Conservation (phyloP, 2,329 filamentous ascomycete species). For the Diaporthe amygdali region DNA sequence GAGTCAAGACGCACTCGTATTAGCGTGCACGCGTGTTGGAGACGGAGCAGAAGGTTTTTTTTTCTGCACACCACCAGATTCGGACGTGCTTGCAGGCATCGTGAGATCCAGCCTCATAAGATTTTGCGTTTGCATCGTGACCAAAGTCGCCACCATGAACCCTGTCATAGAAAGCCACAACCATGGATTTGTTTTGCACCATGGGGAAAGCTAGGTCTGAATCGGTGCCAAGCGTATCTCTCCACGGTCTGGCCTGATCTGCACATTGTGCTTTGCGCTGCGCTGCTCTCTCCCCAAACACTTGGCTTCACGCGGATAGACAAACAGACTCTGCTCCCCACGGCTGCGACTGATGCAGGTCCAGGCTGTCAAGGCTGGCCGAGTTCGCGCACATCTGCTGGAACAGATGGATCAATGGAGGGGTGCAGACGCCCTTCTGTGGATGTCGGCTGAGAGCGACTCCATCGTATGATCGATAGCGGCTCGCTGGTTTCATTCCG, state of each 20-base stretch:
- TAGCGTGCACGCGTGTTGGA: neutral
- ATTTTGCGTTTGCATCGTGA: neutral
- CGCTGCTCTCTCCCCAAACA: neutral
- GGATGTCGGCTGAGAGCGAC: constrained; percentile 7
- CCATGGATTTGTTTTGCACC: neutral
- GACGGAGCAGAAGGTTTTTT: neutral
- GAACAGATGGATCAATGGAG: neutral
- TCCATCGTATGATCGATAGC: constrained; percentile 13
- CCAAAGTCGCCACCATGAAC: constrained; percentile 8
- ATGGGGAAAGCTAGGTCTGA: neutral
- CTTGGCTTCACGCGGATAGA: neutral
- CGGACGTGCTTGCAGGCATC: neutral
- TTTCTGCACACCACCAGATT: neutral
- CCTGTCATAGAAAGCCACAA: neutral
- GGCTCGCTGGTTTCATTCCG: constrained; percentile 16
- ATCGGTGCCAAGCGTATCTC: neutral
- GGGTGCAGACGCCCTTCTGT: constrained; percentile 7
- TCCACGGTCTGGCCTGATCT: neutral
- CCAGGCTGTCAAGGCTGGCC: neutral
- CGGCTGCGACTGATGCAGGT: neutral
- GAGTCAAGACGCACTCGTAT: constrained; percentile 5
- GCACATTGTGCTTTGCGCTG: neutral
- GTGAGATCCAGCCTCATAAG: neutral
- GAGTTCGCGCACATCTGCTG: neutral
- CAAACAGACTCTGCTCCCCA: neutral